Evolutionary conservation across 2,329 filamentous ascomycete genomes (phyloP).

Genomic region (Dactylonectria macrodidyma): DNA sequence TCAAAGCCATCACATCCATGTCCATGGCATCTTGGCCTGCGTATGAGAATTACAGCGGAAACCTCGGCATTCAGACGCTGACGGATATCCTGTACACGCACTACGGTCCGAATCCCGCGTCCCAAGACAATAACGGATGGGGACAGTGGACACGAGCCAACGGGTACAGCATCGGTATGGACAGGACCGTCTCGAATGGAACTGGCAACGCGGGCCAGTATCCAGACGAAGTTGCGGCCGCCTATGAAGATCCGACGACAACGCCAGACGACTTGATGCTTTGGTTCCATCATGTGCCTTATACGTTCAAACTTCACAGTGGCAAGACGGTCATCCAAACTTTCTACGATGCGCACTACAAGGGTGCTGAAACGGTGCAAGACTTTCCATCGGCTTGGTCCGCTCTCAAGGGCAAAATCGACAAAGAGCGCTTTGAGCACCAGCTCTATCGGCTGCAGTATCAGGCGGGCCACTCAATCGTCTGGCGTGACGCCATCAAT

Average conservation of each 20-base stretch:
- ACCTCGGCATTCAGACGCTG: constrained; percentile 78
- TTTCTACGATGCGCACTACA: constrained; percentile 76
- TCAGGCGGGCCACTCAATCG: constrained; percentile 78
- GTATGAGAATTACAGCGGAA: constrained; percentile 80
- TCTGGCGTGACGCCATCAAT: constrained; percentile 79
- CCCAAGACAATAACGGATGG: constrained; percentile 78
- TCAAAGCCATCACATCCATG: constrained; percentile 72
- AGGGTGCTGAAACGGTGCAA: constrained; percentile 72
- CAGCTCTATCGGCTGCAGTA: constrained; percentile 72
- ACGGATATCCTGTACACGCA: constrained; percentile 77
- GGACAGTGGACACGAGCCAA: constrained; percentile 81
- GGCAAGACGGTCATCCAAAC: constrained; percentile 79
- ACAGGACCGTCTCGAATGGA: constrained; percentile 77
- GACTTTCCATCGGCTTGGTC: constrained; percentile 69
- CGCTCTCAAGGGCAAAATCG: constrained; percentile 68
- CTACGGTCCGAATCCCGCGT: constrained; percentile 75
- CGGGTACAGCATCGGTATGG: constrained; percentile 74
- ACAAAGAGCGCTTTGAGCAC: constrained; percentile 72
- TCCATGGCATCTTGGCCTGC: constrained; percentile 79
- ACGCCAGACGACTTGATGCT: constrained; percentile 78
- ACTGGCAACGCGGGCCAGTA: constrained; percentile 78
- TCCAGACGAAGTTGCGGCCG: constrained; percentile 69
- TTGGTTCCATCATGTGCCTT: constrained; percentile 83
- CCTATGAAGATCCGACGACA: constrained; percentile 72
- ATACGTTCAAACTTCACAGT: constrained; percentile 73